Percentiles rank a stretch among this genome's conserved stretches.
Evolutionary conservation across 257 asterid species (phyloP).

Genomic region (Cordia subcordata): DNA sequence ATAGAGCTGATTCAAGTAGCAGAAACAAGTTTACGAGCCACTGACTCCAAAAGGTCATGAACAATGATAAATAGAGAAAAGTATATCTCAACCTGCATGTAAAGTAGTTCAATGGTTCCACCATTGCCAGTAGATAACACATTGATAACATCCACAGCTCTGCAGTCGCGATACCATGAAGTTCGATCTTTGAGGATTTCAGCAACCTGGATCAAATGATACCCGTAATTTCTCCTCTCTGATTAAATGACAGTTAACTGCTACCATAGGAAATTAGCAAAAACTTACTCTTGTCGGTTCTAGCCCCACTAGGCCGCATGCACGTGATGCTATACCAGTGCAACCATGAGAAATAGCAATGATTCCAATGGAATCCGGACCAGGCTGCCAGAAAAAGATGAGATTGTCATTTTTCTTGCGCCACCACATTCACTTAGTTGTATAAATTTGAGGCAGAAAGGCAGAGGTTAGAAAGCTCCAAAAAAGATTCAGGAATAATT

Average conservation of each 20-base stretch:
- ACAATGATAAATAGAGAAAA: not conserved
- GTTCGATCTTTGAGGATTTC: conserved; percentile 96
- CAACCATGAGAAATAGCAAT: conserved; percentile 54
- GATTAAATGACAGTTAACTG: not conserved
- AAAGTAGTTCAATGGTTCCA: conserved; percentile 92
- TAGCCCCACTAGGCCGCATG: conserved; percentile 93
- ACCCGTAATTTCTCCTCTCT: not conserved
- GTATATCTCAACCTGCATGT: conserved; percentile 69
- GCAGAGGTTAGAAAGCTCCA: no score
- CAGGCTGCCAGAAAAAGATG: conserved; percentile 38
- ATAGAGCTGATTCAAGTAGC: conserved; percentile 51
- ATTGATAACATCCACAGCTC: conserved; percentile 82
- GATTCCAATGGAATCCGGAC: conserved; percentile 70
- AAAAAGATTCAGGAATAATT: not conserved
- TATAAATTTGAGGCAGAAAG: not conserved
- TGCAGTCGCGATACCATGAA: conserved; percentile 95
- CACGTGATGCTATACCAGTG: conserved; percentile 92
- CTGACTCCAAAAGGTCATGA: not conserved
- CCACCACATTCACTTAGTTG: not conserved
- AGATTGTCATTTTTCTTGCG: not conserved
- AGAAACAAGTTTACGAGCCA: not conserved
- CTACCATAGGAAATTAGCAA: not conserved
- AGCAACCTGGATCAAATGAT: conserved; percentile 54
- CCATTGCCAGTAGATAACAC: conserved; percentile 86
- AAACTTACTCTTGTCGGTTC: conserved; percentile 88